A percentile compares a stretch with the other conserved stretches of the same genome.
These are phyloP conservation scores for Evernia prunastri DNA, from an alignment of 495 filamentous ascomycete genomes.

Conservation along the genomic window DNA sequence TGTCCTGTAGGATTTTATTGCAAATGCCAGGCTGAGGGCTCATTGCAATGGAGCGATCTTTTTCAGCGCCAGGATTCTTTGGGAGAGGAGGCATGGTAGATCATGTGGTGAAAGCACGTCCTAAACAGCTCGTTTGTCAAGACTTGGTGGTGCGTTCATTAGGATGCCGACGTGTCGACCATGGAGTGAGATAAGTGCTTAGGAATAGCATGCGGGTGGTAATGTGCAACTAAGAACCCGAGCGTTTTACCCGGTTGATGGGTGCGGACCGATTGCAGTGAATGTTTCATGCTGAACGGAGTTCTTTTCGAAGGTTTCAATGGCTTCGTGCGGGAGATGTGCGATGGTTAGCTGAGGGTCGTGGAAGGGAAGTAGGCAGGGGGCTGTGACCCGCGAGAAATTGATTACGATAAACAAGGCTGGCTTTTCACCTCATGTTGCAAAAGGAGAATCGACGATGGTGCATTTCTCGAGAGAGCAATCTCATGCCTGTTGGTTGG, in stretches of 20 bases:
- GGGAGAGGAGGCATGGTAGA: neutral
- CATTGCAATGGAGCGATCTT: constrained; percentile 22
- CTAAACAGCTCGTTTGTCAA: constrained; percentile 20
- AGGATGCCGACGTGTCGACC: constrained; percentile 22
- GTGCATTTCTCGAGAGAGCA: too few relatives aligned
- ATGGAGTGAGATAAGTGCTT: constrained; percentile 1
- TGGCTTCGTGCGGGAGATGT: too few relatives aligned
- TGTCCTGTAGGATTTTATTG: constrained; percentile 24
- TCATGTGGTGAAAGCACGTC: constrained; percentile 13
- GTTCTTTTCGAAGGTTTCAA: too few relatives aligned
- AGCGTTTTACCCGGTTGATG: constrained; percentile 8
- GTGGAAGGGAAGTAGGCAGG: too few relatives aligned
- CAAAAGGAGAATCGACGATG: too few relatives aligned
- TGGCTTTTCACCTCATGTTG: too few relatives aligned
- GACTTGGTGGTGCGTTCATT: constrained; percentile 30
- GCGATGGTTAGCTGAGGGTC: too few relatives aligned
- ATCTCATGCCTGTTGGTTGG: too few relatives aligned
- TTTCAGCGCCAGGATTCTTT: constrained; percentile 22
- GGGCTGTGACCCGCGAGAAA: too few relatives aligned
- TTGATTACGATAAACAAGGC: too few relatives aligned
- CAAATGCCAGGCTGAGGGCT: constrained; percentile 22
- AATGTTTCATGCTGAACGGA: neutral
- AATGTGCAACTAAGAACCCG: neutral
- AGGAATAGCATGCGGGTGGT: constrained; percentile 5
- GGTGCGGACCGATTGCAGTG: neutral